Base-by-base conservation (phyloP, 768 basidiomycete genomes). In the Xerocomellus amylosporus region DNA sequence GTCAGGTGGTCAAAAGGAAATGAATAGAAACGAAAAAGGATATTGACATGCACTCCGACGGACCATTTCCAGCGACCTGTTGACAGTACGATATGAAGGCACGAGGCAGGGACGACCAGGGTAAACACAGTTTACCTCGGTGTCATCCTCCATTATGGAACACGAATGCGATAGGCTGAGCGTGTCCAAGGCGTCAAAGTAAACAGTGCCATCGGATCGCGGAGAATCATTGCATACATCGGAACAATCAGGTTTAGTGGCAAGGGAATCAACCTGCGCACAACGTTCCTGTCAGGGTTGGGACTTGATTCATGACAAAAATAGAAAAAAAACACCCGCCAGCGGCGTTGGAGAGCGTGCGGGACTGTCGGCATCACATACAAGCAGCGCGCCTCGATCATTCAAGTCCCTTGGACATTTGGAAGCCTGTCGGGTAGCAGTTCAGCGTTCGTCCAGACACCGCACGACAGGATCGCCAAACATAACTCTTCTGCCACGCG, bases 101-200 rank as follows among this genome's bases (percentile, higher is more conserved):
- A 53, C 37, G 46, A 44, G 47, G 40, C 33, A 22, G 10, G 26
- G 34, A 14, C 37, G 33, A 43, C 15, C 47, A 54, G 53, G 36
- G 22, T 34, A 33, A 36, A 36, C 15, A 26, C 12, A 17, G 22
- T 40, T 60, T 56, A 56, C 63, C 55, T 56, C 52, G 38, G 36
- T 22, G 39, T 58, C 51, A 22, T 46, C 39, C 36, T 48, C 53
- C 24, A 46, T 45, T 26, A 51, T 30, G 31, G 49, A 54, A 43
- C 22, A 49, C 1, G 55, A 54, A 40, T 22, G 50, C 8, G 54
- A 56, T 9, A n/a, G 13, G 47, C 53, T 51, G 13, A 60, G 15
- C 17, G 52, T 49, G 13, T 66, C 66, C 31, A 69, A 7, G 19
- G 64, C 59, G 24, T 64, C 59, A 51, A 64, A 68, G 51, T 69